Evolutionary conservation across 2,329 filamentous ascomycete genomes (phyloP).

Genomic region (Pseudocercospora fijiensis): DNA sequence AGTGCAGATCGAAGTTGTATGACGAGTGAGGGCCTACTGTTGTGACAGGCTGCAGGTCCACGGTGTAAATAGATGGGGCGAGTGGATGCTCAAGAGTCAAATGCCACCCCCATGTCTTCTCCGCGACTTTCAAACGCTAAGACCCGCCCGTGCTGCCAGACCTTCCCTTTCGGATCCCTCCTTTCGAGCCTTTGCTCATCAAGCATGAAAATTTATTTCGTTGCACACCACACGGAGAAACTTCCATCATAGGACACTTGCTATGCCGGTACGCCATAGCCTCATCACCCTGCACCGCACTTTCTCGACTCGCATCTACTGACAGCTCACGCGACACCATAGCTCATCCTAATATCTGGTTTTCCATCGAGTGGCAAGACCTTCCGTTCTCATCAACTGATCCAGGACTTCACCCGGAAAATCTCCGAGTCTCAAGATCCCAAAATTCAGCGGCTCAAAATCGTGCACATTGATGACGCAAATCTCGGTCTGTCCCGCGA

Average conservation of each 20-base stretch:
- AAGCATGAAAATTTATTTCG: background rate
- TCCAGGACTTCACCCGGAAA: conserved; percentile 61
- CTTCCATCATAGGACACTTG: background rate
- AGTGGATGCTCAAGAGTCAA: no score
- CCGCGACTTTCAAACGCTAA: no score
- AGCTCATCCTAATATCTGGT: conserved; percentile 34
- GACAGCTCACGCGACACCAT: background rate
- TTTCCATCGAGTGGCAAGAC: conserved; percentile 63
- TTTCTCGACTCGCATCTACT: conserved; percentile 1
- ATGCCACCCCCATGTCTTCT: no score
- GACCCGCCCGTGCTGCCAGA: background rate
- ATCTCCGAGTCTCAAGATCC: conserved; percentile 51
- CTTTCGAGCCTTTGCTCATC: background rate
- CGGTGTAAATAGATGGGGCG: background rate
- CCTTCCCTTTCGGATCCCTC: background rate
- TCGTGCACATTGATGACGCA: conserved; percentile 74
- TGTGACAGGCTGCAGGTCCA: background rate
- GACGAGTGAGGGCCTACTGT: background rate
- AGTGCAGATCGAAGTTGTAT: background rate
- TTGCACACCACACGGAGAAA: conserved; percentile 4
- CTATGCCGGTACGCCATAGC: conserved; percentile 14
- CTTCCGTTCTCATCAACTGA: conserved; percentile 62
- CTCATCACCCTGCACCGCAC: background rate
- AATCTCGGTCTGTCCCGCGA: conserved; percentile 66
- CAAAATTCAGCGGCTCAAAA: conserved; percentile 56